phyloP scores from a whole-genome alignment of 495 filamentous ascomycete species.

The Staphylotrichum longicolle region DNA sequence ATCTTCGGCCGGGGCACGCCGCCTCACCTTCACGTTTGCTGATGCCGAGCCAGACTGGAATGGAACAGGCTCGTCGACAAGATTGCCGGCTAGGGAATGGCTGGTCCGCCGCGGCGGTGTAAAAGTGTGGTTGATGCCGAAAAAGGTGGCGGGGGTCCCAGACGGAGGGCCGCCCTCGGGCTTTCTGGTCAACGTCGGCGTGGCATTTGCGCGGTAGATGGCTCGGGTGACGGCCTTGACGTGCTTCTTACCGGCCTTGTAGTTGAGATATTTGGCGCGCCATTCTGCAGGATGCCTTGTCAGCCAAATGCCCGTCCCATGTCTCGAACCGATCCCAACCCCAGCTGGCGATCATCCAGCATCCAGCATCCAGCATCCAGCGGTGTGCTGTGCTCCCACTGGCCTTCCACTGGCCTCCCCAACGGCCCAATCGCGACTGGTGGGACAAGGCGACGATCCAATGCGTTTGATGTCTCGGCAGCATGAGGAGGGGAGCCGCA shows the following conservation, averaged over 20 bases:
- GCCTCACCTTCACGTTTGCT: neutral
- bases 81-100: neutral
- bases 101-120: conserved; percentile 16
- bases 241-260: conserved; percentile 90
- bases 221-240: conserved; percentile 77
- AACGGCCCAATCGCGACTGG: neutral
- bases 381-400: too few relatives aligned
- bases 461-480: conserved; percentile 3
- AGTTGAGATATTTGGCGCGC: conserved; percentile 88
- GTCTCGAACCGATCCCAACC: neutral
- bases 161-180: conserved; percentile 23
- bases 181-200: conserved; percentile 41
- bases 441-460: conserved; percentile 10
- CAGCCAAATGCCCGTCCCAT: neutral
- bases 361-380: too few relatives aligned
- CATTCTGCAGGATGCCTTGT: conserved; percentile 57
- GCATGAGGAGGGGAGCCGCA: conserved; percentile 16
- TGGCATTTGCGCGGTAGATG: conserved; percentile 59
- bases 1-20: conserved; percentile 16
- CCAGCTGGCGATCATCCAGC: too few relatives aligned
- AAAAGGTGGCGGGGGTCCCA: conserved; percentile 25
- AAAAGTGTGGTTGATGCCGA: conserved; percentile 18
- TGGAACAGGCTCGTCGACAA: neutral
- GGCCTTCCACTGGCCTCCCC: too few relatives aligned
- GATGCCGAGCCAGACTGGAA: neutral